These are phyloP conservation scores for Yamadazyma spencermartinsiae DNA, from an alignment of 1,139 yeast species.

Conservation along the genomic window DNA sequence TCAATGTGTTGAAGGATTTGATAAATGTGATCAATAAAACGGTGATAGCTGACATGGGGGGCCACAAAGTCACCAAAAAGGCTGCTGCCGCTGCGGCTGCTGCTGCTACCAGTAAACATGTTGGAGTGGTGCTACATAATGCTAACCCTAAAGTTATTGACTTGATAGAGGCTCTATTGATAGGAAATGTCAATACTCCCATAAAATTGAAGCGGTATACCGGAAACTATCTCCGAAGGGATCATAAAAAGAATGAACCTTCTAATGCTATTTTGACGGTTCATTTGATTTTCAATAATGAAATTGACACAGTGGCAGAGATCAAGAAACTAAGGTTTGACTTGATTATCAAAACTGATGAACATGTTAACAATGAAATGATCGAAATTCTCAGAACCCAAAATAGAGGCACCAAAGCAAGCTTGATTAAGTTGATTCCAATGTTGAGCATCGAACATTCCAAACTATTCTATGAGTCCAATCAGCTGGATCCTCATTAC, in stretches of 20 bases:
- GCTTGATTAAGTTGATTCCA: conserved; percentile 70
- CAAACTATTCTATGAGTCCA: conserved; percentile 32
- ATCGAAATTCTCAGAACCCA: conserved; percentile 33
- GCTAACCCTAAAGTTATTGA: conserved; percentile 54
- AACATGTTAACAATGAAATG: conserved; percentile 48
- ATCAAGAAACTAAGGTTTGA: conserved; percentile 47
- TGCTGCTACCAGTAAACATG: conserved; percentile 20
- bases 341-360: conserved; percentile 69
- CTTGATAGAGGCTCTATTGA: conserved; percentile 70
- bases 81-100: conserved; percentile 1
- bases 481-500: conserved; percentile 37
- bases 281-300: conserved; percentile 48
- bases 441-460: conserved; percentile 84
- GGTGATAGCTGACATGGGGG: conserved; percentile 4
- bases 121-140: conserved; percentile 41
- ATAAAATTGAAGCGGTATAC: conserved; percentile 57
- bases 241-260: conserved; percentile 28
- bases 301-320: conserved; percentile 29
- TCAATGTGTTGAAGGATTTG: conserved; percentile 64
- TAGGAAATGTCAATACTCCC: conserved; percentile 64
- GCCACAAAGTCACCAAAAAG: conserved; percentile 6
- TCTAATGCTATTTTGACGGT: conserved; percentile 24
- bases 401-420: conserved; percentile 40
- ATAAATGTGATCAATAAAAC: conserved; percentile 37
- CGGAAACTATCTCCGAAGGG: conserved; percentile 51